These are phyloP conservation scores for Periglandula ipomoeae DNA, from an alignment of 2,329 filamentous ascomycete species.

Conservation along the genomic window DNA sequence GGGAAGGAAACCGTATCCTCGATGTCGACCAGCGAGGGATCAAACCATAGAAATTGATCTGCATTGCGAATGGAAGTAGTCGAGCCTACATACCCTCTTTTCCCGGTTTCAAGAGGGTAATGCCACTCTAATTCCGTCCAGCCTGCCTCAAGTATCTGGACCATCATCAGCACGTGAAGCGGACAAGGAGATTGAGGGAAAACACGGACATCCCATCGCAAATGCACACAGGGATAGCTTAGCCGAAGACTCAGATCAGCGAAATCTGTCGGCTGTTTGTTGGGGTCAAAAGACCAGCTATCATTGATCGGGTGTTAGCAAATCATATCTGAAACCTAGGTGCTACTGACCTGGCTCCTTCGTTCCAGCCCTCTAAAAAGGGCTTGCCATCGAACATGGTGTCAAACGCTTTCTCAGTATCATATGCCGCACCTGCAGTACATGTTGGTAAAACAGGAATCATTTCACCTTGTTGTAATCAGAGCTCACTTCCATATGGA, in stretches of 20 bases:
- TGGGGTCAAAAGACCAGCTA: slow-evolving; percentile 25
- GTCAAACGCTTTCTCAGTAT: slow-evolving; percentile 29
- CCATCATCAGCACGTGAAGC: neutral
- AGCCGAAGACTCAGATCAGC: slow-evolving; percentile 20
- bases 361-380: slow-evolving; percentile 12
- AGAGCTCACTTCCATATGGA: slow-evolving; percentile 28
- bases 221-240: slow-evolving; percentile 23
- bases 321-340: neutral
- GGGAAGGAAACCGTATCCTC: slow-evolving; percentile 30
- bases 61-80: slow-evolving; percentile 21
- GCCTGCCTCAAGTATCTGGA: slow-evolving; percentile 27
- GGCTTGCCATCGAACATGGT: slow-evolving; percentile 23
- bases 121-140: slow-evolving; percentile 32
- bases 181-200: neutral
- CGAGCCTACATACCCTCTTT: slow-evolving; percentile 32
- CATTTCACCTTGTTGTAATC: neutral
- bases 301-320: no score
- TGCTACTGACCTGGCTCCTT: slow-evolving; percentile 5
- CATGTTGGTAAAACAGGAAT: neutral
- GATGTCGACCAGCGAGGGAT: slow-evolving; percentile 15
- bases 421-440: slow-evolving; percentile 24
- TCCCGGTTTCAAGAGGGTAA: slow-evolving; percentile 30
- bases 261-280: slow-evolving; percentile 19
- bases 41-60: slow-evolving; percentile 3
- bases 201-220: slow-evolving; percentile 27